Base-by-base conservation (phyloP, 2,329 filamentous ascomycete species). In the Aspergillus jensenii region DNA sequence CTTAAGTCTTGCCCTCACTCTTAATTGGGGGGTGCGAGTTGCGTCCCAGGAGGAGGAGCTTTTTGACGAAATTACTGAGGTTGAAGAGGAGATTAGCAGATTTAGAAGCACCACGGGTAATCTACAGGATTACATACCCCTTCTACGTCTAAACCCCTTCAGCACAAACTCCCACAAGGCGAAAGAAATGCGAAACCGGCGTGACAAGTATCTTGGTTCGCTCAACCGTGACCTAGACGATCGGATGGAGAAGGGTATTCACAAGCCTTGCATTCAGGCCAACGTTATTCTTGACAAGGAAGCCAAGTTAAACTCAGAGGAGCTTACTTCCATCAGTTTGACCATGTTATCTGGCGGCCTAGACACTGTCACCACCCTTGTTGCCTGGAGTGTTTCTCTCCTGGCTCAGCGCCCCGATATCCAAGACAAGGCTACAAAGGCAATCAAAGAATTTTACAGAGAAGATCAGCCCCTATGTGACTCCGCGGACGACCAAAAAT, bases 31-130 rank as follows among this genome's bases (percentile, higher is more conserved):
- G 0, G 81, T 82, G 0, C 80, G 87, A 0, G 81, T 89, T 70
- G 79, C 77, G 12, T 84, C 80, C 15, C 81, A 86, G 55, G 77
- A 87, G 0, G 84, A 87, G 62, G 79, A 82, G 25, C 76, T 92
- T 15, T 81, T 93, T 11, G 79, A 84, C 11, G 90, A 93, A 67
- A 91, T 93, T 59, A 85, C 87, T 0, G 79, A 87, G 45, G 89
- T 93, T 2, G 90, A 92, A 68, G 83, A 88, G 23, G 86, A 85
- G 31, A 86, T 93, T 47, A 88, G 86, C 55, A 88, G 87, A 61
- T 87, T 91, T 62, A 79, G 90, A 46, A 88, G 84, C n/a, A 91
- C 89, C 1, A 90, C 87, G 51, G 90, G 91, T 67, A 93, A 93
- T 67, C 87, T 88, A 80, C 87, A 90, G 66, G 90, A 93, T 68